Evolutionary conservation across 768 basidiomycete species (phyloP), one percentile per base, ranked within the genome.

Genomic region (Leccinum longicurvipes): DNA sequence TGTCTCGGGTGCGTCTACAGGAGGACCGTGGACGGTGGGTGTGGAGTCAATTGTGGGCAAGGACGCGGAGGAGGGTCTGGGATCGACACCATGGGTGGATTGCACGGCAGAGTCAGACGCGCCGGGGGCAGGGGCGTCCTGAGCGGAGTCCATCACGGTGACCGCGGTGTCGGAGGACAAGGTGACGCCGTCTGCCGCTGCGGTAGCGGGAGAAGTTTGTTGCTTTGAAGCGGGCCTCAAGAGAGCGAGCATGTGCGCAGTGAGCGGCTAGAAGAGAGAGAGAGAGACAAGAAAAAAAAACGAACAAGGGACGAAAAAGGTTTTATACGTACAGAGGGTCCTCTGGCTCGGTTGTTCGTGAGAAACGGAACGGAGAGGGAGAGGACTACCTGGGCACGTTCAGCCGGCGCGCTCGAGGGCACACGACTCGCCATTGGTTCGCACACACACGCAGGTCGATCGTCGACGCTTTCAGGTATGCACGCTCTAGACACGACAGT

Each of bases 261-360:
- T 44, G 21, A 24, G 14, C 14, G 42, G 8, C 42, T 21, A 24
- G 42, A 23, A 9, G 44, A 31, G 42, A 41, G 45, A 32, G 23
- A 34, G 41, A 27, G 31, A 31, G 25, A 48, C 42, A 24, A 27
- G 27, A 50, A 42, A 50, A 29, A 52, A 24, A 29, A 14, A 46
- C 28, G 15, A 63, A 12, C n/a, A 47, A 53, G 46, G 51, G 53
- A 49, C 39, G 55, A 44, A 49, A 53, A 57, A 63, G 47, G 21
- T 47, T 66, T 72, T 68, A 66, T 65, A 69, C 67, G 67, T 69
- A 68, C 66, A 39, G 44, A 21, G 17, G 46, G 56, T 5, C 39
- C 39, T 41, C 17, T 25, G 17, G 14, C 56, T 57, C 66, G 60
- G 60, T 68, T 61, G 47, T 24, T 50, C 67, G 69, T 69, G 69